Evolutionary conservation across 2,329 filamentous ascomycete genomes (phyloP), one percentile per base, ranked within the genome.

Genomic region (Clonostachys solani): DNA sequence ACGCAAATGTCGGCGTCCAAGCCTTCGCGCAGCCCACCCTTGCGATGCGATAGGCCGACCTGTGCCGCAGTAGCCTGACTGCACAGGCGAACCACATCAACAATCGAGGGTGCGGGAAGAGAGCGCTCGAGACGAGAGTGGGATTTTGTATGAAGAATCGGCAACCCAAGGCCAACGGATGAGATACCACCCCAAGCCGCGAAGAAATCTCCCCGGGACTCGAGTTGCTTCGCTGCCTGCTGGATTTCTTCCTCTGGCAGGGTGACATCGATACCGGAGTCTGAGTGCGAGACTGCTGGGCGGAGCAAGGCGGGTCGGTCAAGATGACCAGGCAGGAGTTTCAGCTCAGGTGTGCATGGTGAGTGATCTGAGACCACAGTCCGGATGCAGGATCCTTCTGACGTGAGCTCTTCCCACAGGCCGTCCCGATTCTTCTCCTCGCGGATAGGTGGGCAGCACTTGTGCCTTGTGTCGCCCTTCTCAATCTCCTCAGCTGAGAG

Each of bases 301-400:
- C 23, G 23, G 10, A 29, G 23, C 23, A 29, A 29, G 36, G 57
- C 50, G 4, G 69, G 54, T 38, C 55, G 59, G 40, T 63, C 63
- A 12, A 94, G 75, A 54, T 86, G 79, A 1, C 76, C 66, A 0
- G 92, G 92, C 0, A 96, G 80, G 16, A 95, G 80, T 68, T 99
- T 99, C 46, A 99, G 78, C 61, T 96, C 85, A 0, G 94, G 92
- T 5, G 94, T 97, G 74, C 94, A 97, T 6, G 94, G 94, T 6
- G 89, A 95, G 73, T 99, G 94, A 62, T 97, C 94, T 0, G 88
- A 95, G 3, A 99, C 94, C 33, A 99, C 80, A 1, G 94, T 97
- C 60, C 84, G 81, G 65, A 99, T 92, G 54, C 95, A 89, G 10
- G 89, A 89, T 58, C 92, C 84, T 0, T 71, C 56, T 8, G 75